Percentiles rank a stretch among this genome's conserved stretches.
Conservation (phyloP, 2,329 filamentous ascomycete species). For the Talaromyces sp. region DNA sequence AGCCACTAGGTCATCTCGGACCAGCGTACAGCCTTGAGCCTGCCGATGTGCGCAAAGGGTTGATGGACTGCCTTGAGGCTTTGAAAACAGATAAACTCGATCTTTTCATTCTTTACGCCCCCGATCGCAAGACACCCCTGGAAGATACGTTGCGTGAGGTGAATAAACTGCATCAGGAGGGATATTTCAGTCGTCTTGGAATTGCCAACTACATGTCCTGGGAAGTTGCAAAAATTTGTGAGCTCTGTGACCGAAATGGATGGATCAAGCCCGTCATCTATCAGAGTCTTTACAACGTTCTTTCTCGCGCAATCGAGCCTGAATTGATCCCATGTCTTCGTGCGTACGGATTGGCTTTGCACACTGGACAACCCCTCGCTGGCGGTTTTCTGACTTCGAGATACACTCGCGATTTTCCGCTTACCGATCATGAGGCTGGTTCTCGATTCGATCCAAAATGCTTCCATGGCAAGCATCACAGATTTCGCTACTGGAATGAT, state of each 20-base stretch:
- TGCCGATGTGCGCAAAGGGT: slow-evolving; percentile 31
- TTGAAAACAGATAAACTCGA: slow-evolving; percentile 43
- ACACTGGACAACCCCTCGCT: slow-evolving; percentile 44
- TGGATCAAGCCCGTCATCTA: slow-evolving; percentile 47
- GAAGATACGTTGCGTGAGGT: slow-evolving; percentile 48
- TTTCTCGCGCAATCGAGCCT: slow-evolving; percentile 37
- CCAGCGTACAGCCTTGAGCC: slow-evolving; percentile 29
- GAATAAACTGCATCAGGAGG: slow-evolving; percentile 45
- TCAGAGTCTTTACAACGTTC: slow-evolving; percentile 45
- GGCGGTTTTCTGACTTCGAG: slow-evolving; percentile 47
- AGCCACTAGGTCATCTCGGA: slow-evolving; percentile 16
- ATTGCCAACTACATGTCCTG: slow-evolving; percentile 47
- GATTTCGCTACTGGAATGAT: slow-evolving; percentile 42
- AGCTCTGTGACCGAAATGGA: slow-evolving; percentile 41
- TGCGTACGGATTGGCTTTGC: slow-evolving; percentile 42
- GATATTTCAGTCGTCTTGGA: slow-evolving; percentile 45
- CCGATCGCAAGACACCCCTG: slow-evolving; percentile 47
- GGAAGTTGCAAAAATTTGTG: slow-evolving; percentile 49
- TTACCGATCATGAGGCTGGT: slow-evolving; percentile 29
- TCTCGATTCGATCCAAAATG: slow-evolving; percentile 40
- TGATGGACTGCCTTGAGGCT: slow-evolving; percentile 37
- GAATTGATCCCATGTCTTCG: slow-evolving; percentile 45
- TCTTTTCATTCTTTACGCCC: slow-evolving; percentile 51
- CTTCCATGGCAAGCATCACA: slow-evolving; percentile 37
- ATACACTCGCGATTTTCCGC: slow-evolving; percentile 29